Evolutionary conservation across 495 filamentous ascomycete species (phyloP), one percentile per base, ranked within the genome.

Genomic region (Penicillium fimorum): DNA sequence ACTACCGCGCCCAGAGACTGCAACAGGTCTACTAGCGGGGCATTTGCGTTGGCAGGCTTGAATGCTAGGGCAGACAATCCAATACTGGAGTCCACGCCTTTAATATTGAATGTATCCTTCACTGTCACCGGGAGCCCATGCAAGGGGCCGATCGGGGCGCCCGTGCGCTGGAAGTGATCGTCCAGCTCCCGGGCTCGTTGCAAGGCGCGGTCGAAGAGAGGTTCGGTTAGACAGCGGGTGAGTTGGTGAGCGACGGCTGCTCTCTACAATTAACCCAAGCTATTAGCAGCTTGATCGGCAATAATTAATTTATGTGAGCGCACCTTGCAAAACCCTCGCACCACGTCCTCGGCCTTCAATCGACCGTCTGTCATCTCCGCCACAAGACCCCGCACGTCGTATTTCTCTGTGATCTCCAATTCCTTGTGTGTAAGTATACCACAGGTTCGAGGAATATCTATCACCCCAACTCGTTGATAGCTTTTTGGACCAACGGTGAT

Each of bases 121-220:
- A 88, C 58, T 8, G 75, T 78, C 18, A 90, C 74, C 3, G 87
- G 87, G 0, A 91, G 77, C 10, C 87, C 87, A 60, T 90, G 86
- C 0, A 91, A 71, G 0, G 84, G 82, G 2, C 87, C 87, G 30
- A 84, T 45, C 0, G 76, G 71, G 27, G 68, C 72, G 9, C 79
- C 77, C 22, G 78, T 80, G 33, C 68, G 65, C 7, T 66, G 57
- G 43, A 84, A 69, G 56, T 80, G 77, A 20, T 69, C 70, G 60
- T 90, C 88, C 13, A 89, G 77, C 30, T 75, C 67, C 6, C 68
- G 69, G n/a, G 86, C 87, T 13, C 80, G 76, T 22, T 70, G 67
- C 9, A 89, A 64, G 3, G 87, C 88, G 11, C 76, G 64, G 25
- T 80, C 75, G 58, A 89, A 88, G 50, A 87, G 79, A 35, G 84